A percentile compares a stretch with the other conserved stretches of the same genome.
Conservation (phyloP, 2,329 filamentous ascomycete genomes). For the Fonsecaea erecta region DNA sequence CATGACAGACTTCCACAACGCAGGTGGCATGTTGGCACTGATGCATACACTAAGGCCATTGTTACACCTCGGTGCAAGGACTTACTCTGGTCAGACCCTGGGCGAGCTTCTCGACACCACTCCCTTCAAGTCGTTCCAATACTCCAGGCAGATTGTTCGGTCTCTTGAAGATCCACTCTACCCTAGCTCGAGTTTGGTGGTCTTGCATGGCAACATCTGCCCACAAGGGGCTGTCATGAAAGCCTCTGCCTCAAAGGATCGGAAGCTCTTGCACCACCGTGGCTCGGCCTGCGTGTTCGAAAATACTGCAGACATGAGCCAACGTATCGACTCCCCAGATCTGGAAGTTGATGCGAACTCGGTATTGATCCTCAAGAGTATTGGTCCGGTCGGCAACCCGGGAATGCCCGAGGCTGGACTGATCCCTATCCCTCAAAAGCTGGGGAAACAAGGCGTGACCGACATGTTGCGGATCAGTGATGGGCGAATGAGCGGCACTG, state of each 20-base stretch:
- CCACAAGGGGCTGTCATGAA: slow-evolving; percentile 57
- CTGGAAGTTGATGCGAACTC: slow-evolving; percentile 52
- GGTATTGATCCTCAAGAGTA: slow-evolving; percentile 55
- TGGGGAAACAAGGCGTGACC: slow-evolving; percentile 52
- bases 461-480: slow-evolving; percentile 61
- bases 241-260: slow-evolving; percentile 57
- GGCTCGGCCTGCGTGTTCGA: slow-evolving; percentile 56
- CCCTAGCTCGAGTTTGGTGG: slow-evolving; percentile 51
- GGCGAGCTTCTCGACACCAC: slow-evolving; percentile 52
- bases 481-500: slow-evolving; percentile 61
- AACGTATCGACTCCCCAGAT: slow-evolving; percentile 52
- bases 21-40: slow-evolving; percentile 57
- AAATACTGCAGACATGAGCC: slow-evolving; percentile 53
- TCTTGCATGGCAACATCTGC: slow-evolving; percentile 55
- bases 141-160: slow-evolving; percentile 51
- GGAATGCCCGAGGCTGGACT: slow-evolving; percentile 60
- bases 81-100: slow-evolving; percentile 54
- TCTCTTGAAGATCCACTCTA: slow-evolving; percentile 53
- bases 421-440: slow-evolving; percentile 57
- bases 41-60: slow-evolving; percentile 54
- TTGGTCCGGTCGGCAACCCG: slow-evolving; percentile 57
- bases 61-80: slow-evolving; percentile 52
- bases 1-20: slow-evolving; percentile 61
- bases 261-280: slow-evolving; percentile 49
- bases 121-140: slow-evolving; percentile 49